A percentile compares a stretch with the other conserved stretches of the same genome.
phyloP scores from a whole-genome alignment of 306 rosid species.

The Malus fusca region DNA sequence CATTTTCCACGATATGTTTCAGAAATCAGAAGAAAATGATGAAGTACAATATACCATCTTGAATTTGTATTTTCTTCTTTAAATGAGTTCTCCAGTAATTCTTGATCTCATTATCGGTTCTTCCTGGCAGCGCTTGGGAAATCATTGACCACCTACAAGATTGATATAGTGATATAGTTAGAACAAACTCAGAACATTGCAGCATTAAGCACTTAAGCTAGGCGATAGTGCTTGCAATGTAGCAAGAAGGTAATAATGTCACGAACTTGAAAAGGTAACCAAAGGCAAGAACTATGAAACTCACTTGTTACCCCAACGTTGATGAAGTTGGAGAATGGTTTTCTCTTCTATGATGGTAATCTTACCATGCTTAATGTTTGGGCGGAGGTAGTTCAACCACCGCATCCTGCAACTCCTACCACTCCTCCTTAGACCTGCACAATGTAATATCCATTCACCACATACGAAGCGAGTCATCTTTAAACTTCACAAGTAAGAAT shows the following conservation, averaged over 20 bases:
- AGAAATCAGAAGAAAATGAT: background rate
- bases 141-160: conserved; percentile 62
- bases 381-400: conserved; percentile 76
- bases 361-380: conserved; percentile 57
- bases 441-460: too few relatives aligned
- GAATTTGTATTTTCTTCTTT: conserved; percentile 29
- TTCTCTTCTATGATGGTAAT: conserved; percentile 43
- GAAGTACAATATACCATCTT: conserved; percentile 6
- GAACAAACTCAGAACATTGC: too few relatives aligned
- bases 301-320: conserved; percentile 78
- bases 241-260: background rate
- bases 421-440: conserved; percentile 60
- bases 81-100: conserved; percentile 64
- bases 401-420: conserved; percentile 84
- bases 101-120: conserved; percentile 71
- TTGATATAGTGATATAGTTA: too few relatives aligned
- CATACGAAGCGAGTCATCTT: background rate
- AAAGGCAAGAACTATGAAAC: conserved; percentile 7
- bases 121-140: conserved; percentile 52
- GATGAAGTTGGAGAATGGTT: conserved; percentile 53
- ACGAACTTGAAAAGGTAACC: background rate
- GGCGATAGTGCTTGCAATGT: background rate
- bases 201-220: background rate
- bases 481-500: background rate
- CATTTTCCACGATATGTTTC: background rate